phyloP scores from a whole-genome alignment of 352 stramenopile species.

The Globisporangium solare region DNA sequence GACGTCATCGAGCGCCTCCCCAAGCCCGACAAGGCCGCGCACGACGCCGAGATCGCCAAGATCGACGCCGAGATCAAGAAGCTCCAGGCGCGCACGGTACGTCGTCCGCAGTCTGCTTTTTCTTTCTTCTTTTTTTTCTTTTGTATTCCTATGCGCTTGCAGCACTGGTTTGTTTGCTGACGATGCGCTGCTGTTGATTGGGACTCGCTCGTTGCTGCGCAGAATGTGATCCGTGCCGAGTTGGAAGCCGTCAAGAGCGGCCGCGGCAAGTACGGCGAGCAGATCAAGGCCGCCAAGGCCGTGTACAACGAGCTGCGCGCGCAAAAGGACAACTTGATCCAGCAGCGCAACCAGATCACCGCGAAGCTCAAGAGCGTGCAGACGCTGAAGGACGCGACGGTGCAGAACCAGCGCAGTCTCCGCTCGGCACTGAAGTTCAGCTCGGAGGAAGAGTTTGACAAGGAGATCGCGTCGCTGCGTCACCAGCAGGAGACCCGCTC shows the following conservation, averaged over 20 bases:
- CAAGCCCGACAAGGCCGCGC: slow-evolving; percentile 87
- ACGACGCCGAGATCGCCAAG: slow-evolving; percentile 81
- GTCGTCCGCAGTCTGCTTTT: slow-evolving; percentile 7
- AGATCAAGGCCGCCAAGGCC: slow-evolving; percentile 87
- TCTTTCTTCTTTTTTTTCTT: no score
- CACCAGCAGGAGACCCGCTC: slow-evolving; percentile 93
- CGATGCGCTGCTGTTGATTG: neutral
- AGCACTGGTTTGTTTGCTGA: neutral
- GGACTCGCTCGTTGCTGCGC: neutral
- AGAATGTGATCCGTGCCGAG: slow-evolving; percentile 56
- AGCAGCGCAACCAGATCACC: slow-evolving; percentile 77
- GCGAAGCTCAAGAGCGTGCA: slow-evolving; percentile 80
- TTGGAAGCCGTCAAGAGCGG: slow-evolving; percentile 82
- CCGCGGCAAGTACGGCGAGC: slow-evolving; percentile 75
- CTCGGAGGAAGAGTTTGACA: slow-evolving; percentile 88
- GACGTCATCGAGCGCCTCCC: slow-evolving; percentile 77
- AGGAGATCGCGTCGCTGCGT: slow-evolving; percentile 87
- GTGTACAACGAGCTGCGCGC: slow-evolving; percentile 75
- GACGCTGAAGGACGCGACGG: slow-evolving; percentile 70
- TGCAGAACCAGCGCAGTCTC: slow-evolving; percentile 63
- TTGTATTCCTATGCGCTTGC: neutral
- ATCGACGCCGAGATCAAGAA: slow-evolving; percentile 91
- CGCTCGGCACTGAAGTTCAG: slow-evolving; percentile 83
- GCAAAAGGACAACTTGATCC: slow-evolving; percentile 85
- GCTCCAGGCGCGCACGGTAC: slow-evolving; percentile 78